Base-by-base conservation (phyloP, 176 grass and related monocot species). In the Otatea glauca region DNA sequence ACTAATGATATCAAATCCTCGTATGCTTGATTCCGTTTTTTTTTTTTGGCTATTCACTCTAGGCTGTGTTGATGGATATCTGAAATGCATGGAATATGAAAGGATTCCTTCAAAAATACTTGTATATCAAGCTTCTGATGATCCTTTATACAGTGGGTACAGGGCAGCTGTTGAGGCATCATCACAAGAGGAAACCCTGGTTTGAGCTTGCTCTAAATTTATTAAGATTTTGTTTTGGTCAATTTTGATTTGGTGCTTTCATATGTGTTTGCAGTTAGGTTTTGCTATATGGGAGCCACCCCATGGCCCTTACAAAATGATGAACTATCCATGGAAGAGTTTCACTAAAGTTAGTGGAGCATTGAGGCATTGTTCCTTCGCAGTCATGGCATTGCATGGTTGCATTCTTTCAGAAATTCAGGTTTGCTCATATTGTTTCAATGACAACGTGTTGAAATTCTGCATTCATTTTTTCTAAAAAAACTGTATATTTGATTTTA, bases 401-500 rank as follows among this genome's bases (percentile, higher is more conserved):
- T 99, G 93, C 90, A 94, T 99, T 94, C 91, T 99, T 70, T 92
- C 97, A 25, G 97, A 99, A 92, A 96, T 99, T 78, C 97, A 96
- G 93, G 97, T 99, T 80, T 81, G 76, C 64, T 41, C 62, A 65
- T 81, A 47, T 70, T 39, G 20, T 76, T 42, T 56, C 3, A 53
- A 74, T 3, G 67, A 27, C 4, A 70, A 58, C 65, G 42, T 87
- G 39, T 75, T 76, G 44, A 54, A 49, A 23, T 68, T 75, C 34
- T 75, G 4, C 23, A 45, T 75, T 60, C 74, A 16, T 70, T 79
- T 70, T 69, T 72, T 35, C 24, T 83, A 24, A 83, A 37, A 37
- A 15, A 70, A 59, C 23, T 18, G 27, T 77, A 42, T 85, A 75
- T 75, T 72, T 64, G 56, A 59, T 66, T 79, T 25, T 78, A 99